Evolutionary conservation across 2,329 filamentous ascomycete species (phyloP), one percentile per base, ranked within the genome.

Genomic region (Penicillium sp.): DNA sequence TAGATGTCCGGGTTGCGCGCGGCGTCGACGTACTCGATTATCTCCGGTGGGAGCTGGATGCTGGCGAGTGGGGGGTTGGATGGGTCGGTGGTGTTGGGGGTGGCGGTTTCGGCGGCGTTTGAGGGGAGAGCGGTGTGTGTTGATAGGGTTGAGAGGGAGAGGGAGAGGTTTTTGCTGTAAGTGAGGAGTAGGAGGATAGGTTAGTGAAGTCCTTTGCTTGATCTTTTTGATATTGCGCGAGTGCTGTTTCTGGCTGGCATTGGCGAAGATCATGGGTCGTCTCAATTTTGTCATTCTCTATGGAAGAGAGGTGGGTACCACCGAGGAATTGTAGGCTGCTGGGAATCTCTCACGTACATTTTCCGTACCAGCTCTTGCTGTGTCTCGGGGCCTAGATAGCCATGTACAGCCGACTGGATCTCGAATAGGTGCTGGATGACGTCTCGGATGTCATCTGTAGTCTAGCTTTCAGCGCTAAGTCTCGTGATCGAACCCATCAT

Each of bases 1-100:
- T 88, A 89, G 67, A 89, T 88, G 68, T 89, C 87, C 8, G 87
- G 87, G 69, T 89, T 89, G 24, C 87, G 84, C 19, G 85, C 83
- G 22, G 82, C 79, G 68, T 89, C 86, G 37, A 89, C 85, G 72
- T 89, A 89, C 59, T 82, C 81, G 65, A 88, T 84, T 35, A 89
- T 85, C 67, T 89, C 86, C 4, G 85, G 82, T 0, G 87, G 86
- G 1, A 89, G 81, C 53, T 83, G 78, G 61, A 86, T 81, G 57
- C 79, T 78, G 22, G 84, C 77, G 19, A 81, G 72, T n/a, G 80
- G 77, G 2, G 85, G 69, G 73, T 83, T 76, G 37, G 70, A 67
- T 15, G 73, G 70, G 62, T 70, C 69, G n/a, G 47, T 33, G 13
- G 37, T 54, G 35, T 55, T 30, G 63, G 60, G 64, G 80, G 56